Evolutionary conservation across 805 yeast genomes (phyloP).

Genomic region (Saccharomycopsis guyanensis): DNA sequence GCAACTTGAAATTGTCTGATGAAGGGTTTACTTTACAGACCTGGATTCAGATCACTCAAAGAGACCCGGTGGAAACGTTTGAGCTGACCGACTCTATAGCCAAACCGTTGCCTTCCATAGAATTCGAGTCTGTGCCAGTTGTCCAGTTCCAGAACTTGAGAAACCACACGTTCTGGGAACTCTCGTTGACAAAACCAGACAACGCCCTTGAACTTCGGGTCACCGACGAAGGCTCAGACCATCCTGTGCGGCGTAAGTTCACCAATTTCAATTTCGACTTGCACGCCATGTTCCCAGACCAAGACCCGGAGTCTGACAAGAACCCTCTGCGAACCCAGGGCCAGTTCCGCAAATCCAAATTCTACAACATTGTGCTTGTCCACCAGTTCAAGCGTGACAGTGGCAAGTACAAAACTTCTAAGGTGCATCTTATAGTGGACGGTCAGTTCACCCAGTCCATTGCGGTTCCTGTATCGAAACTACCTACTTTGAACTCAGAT

Average conservation of each 20-base stretch:
- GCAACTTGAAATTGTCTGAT: constrained; percentile 11
- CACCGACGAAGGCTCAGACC: constrained; percentile 7
- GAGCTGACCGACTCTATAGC: not conserved
- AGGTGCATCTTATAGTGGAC: constrained; percentile 39
- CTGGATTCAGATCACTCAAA: constrained; percentile 32
- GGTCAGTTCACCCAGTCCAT: constrained; percentile 37
- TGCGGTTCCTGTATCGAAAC: constrained; percentile 9
- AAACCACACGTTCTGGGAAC: constrained; percentile 15
- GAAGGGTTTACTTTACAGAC: constrained; percentile 31
- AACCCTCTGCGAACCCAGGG: not conserved
- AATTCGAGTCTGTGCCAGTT: constrained; percentile 7
- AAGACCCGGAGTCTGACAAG: not conserved
- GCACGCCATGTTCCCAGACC: not conserved
- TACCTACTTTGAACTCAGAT: constrained; percentile 17
- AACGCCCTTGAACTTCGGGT: constrained; percentile 11
- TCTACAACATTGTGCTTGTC: constrained; percentile 26
- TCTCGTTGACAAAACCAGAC: constrained; percentile 7
- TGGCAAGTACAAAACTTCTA: constrained; percentile 24
- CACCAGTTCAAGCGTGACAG: constrained; percentile 20
- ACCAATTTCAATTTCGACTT: constrained; percentile 27
- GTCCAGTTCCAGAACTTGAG: constrained; percentile 9
- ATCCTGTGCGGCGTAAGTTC: constrained; percentile 21
- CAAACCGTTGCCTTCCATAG: not conserved
- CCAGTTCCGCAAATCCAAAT: constrained; percentile 9
- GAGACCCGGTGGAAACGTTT: not conserved